Conservation (phyloP, 768 basidiomycete genomes). For the Lyophyllum decastes region DNA sequence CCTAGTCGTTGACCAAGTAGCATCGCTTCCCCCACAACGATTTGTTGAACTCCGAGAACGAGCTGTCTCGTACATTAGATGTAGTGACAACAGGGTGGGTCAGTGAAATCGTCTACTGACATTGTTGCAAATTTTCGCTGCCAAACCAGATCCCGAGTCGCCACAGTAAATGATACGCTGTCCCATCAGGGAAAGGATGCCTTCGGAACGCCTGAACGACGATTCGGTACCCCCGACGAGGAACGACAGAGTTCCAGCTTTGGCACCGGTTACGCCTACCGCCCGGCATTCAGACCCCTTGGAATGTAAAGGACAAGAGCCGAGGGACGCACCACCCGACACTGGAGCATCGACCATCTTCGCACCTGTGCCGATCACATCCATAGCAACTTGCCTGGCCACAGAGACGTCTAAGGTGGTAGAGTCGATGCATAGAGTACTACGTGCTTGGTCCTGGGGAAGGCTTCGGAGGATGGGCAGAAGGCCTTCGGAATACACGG, state of each 20-base stretch:
- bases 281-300: background rate
- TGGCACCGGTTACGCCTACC: conserved; percentile 82
- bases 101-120: conserved; percentile 38
- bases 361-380: conserved; percentile 57
- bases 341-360: conserved; percentile 93
- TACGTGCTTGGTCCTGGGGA: conserved; percentile 31
- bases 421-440: conserved; percentile 81
- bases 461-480: conserved; percentile 61
- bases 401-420: conserved; percentile 86
- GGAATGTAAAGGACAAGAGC: background rate
- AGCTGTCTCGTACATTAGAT: conserved; percentile 35
- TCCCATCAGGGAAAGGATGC: conserved; percentile 75
- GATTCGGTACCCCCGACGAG: conserved; percentile 79
- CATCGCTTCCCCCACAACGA: conserved; percentile 90
- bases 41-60: conserved; percentile 76
- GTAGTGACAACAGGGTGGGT: background rate
- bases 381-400: conserved; percentile 62
- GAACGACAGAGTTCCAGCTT: conserved; percentile 87
- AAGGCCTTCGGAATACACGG: conserved; percentile 74
- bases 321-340: conserved; percentile 69
- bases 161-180: conserved; percentile 83
- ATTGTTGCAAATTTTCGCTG: conserved; percentile 92
- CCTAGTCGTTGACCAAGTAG: conserved; percentile 82
- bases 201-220: conserved; percentile 57
- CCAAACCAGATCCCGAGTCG: conserved; percentile 76